These are phyloP conservation scores for Rhytidhysteron rufulum DNA, from an alignment of 2,329 filamentous ascomycete species.

Conservation along the genomic window DNA sequence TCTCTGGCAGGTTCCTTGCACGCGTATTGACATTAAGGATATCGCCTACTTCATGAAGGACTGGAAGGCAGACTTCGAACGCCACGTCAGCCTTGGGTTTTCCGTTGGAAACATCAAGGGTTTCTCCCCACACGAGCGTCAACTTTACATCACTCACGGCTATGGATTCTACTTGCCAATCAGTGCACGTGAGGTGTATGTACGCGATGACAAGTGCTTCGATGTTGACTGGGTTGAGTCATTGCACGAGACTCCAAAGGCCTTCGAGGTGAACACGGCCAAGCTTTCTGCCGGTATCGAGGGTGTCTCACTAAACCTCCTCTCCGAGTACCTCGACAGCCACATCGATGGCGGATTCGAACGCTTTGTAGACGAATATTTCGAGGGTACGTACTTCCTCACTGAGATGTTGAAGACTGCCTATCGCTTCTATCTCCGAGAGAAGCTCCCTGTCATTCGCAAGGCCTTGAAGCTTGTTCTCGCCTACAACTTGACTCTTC, in stretches of 20 bases:
- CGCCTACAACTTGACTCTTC: constrained; percentile 90
- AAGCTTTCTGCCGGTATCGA: constrained; percentile 85
- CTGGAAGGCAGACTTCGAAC: constrained; percentile 95
- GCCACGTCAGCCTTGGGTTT: constrained; percentile 80
- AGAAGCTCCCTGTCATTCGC: constrained; percentile 83
- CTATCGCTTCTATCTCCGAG: constrained; percentile 86
- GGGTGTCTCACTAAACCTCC: constrained; percentile 73
- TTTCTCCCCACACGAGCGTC: constrained; percentile 58
- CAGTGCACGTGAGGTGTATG: constrained; percentile 88
- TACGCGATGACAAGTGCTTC: constrained; percentile 89
- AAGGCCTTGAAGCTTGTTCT: constrained; percentile 94
- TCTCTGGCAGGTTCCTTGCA: constrained; percentile 96
- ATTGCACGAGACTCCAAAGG: constrained; percentile 67
- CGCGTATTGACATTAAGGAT: constrained; percentile 97
- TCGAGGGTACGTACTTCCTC: constrained; percentile 90
- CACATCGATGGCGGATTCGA: constrained; percentile 92
- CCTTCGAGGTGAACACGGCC: constrained; percentile 84
- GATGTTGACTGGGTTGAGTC: constrained; percentile 91
- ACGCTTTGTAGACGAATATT: constrained; percentile 91
- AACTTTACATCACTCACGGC: constrained; percentile 92
- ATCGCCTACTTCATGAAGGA: constrained; percentile 99
- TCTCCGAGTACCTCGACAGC: constrained; percentile 91
- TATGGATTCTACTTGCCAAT: constrained; percentile 92
- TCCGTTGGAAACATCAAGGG: constrained; percentile 95
- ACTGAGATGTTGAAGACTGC: constrained; percentile 96